Evolutionary conservation across 1,139 yeast species (phyloP), one percentile per base, ranked within the genome.

Genomic region (Candida tropicalis): DNA sequence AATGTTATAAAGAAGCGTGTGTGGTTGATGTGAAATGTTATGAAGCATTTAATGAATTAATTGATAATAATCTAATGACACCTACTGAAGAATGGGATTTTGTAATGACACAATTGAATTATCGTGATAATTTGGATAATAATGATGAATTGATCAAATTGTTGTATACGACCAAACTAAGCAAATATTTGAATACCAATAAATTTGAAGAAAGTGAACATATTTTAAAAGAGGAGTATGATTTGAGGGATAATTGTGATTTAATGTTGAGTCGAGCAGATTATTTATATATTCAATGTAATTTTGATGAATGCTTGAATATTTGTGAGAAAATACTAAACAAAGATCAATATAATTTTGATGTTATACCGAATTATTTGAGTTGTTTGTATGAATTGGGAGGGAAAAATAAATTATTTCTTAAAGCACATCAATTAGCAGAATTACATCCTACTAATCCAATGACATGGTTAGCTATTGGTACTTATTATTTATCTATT

Each of bases 381-480:
- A 83, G 96, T 49, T 87, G 96, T 55, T 68, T 95, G 26, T 87
- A 87, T 63, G 99, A 93, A 62, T 67, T 88, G 9, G 91, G 91
- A 1, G 89, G 87, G 0, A 83, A 83, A 51, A 90, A 90, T 62
- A 87, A 86, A 60, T 69, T 95, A 24, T 93, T 89, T 57, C 66
- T 87, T 27, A 68, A 86, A 38, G 86, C 97, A 0, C 98, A 93
- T 59, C 89, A 86, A 54, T 69, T 93, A 48, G 96, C 96, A 0
- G 97, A 89, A 51, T 76, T 79, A 46, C 87, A 87, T 51, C 96
- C 99, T 0, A 82, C 82, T 35, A 82, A 81, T 54, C 84, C 96
- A 3, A 81, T 87, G 44, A 84, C 98, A 0, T 93, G 97, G 97
- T 75, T 89, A 45, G 89, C 97, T 0, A 90, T 93, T 22, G 99